phyloP scores from a whole-genome alignment of 441 rosid genomes.

The Eruca vesicaria region DNA sequence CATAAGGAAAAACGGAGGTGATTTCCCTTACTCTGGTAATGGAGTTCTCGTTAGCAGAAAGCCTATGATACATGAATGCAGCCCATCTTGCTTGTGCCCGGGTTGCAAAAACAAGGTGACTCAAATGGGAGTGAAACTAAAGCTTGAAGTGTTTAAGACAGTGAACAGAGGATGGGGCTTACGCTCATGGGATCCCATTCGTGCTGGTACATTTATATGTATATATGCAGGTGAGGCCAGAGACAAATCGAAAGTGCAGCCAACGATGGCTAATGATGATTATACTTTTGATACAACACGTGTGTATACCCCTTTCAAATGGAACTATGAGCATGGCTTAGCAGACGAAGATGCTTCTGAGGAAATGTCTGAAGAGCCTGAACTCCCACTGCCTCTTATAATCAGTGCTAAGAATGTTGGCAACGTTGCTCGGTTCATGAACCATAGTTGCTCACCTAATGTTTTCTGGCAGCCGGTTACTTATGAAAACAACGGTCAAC shows the following conservation, averaged over 20 bases:
- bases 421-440: conserved; percentile 84
- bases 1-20: conserved; percentile 61
- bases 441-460: conserved; percentile 85
- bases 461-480: conserved; percentile 81
- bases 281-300: conserved; percentile 59
- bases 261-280: conserved; percentile 42
- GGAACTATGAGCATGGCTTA: conserved; percentile 53
- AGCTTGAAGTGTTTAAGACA: conserved; percentile 76
- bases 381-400: conserved; percentile 55
- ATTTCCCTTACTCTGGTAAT: conserved; percentile 54
- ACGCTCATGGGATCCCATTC: conserved; percentile 84
- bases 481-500: conserved; percentile 43
- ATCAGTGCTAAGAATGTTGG: conserved; percentile 66
- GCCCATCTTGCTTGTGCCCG: conserved; percentile 58
- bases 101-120: conserved; percentile 65
- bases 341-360: conserved; percentile 40
- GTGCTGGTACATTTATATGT: conserved; percentile 79
- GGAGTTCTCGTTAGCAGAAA: conserved; percentile 56
- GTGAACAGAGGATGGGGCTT: conserved; percentile 79
- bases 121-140: conserved; percentile 60
- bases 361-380: conserved; percentile 36
- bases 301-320: conserved; percentile 39
- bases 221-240: conserved; percentile 78
- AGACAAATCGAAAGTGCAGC: conserved; percentile 41
- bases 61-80: conserved; percentile 63